Evolutionary conservation across 768 basidiomycete species (phyloP), one percentile per base, ranked within the genome.

Genomic region (Dioszegia crocea): DNA sequence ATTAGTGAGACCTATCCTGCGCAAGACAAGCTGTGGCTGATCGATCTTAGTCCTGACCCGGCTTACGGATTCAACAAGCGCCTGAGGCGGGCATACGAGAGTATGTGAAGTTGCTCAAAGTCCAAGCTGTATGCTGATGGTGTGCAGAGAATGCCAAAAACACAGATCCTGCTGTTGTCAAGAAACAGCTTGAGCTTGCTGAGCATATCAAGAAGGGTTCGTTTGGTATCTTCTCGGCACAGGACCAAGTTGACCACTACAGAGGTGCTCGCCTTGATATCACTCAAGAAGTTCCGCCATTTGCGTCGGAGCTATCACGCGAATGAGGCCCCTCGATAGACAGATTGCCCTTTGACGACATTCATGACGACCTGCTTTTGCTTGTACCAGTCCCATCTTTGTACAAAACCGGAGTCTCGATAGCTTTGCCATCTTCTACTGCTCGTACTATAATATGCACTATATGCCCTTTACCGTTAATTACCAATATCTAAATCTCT

Each of bases 121-220:
- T n/a, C n/a, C n/a, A n/a, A n/a, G n/a, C n/a, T n/a, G n/a, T n/a
- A 17, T 11, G 36, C 52, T 65, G 53, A 59, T 44, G 0, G 2
- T 17, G 17, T 9, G n/a, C n/a, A 76, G 75, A 77, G 59, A 75
- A 77, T 46, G 63, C 76, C 24, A 66, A 68, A 41, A 57, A 58
- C 14, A 73, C 66, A 12, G 74, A 77, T 61, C 76, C 68, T 1
- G 67, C 61, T 30, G 48, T 45, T 17, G 60, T 77, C 29, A 66
- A 68, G 41, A 69, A 75, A 49, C 69, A 75, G 45, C 58, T 77
- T 2, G 76, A 71, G 16, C 59, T 75, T 6, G 76, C 64, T 14
- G 76, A 77, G 61, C 76, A 77, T 55, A 68, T 77, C 47, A 77
- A 75, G 66, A 77, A 75, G 57, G 76, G 76, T 68, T 26, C 62